Evolutionary conservation across 2,329 filamentous ascomycete species (phyloP), one percentile per base, ranked within the genome.

Genomic region (Scedosporium dehoogii): DNA sequence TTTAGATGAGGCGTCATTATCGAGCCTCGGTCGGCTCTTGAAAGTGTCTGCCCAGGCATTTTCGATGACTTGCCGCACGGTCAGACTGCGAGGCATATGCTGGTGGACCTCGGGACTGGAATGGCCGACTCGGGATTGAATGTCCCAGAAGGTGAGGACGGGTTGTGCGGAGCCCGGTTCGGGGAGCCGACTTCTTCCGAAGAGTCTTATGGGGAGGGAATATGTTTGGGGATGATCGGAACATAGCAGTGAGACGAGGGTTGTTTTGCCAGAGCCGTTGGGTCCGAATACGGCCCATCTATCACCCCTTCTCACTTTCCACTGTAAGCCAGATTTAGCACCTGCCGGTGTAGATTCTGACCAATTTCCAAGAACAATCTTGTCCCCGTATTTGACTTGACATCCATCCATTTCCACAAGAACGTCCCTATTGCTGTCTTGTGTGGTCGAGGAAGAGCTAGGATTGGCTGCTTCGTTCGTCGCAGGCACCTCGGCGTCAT

Each of bases 191-290:
- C 88, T 88, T 23, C 86, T 85, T 0, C 92, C 91, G 71, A 99
- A 97, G 14, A 97, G 80, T 67, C 85, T 88, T 64, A 99, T 88
- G 0, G 93, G 92, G 25, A 92, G 84, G 0, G 90, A 91, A 73
- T 97, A 99, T 0, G 92, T 87, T 73, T 97, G 93, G 0, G 94
- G 94, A 69, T 99, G 94, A 70, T 99, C 94, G 1, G 93, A 97
- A 64, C 91, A 96, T 64, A 99, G 89, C 5, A 99, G 81, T 4
- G 92, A 94, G 29, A 97, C 83, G 46, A 99, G 82, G 0, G 94
- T 99, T 0, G 94, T 99, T 78, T 99, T 99, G 18, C 94, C 94
- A 0, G 91, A 96, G 12, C 89, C 94, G 68, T 99, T 97, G 38
- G 92, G 89, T 0, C 94, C 94, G 70, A 99, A 94, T 18, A 97